A percentile compares a stretch with the other conserved stretches of the same genome.
These are phyloP conservation scores for Teratosphaeria pseudoeucalypti DNA, from an alignment of 2,329 filamentous ascomycete species.

Conservation along the genomic window DNA sequence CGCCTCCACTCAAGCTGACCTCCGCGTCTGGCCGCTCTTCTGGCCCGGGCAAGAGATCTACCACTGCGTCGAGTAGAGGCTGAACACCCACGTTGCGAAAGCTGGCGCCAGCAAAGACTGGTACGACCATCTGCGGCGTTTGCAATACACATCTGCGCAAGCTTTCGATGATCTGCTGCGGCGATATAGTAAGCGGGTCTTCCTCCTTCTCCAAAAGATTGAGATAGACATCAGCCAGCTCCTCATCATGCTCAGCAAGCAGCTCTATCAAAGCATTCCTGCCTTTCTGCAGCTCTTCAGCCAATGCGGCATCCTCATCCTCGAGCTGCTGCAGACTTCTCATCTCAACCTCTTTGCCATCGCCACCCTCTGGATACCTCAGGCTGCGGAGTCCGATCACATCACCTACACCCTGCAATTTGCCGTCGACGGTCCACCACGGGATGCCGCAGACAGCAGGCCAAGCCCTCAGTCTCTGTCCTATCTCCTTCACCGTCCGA, in stretches of 20 bases:
- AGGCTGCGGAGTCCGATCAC: slow-evolving; percentile 65
- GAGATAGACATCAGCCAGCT: slow-evolving; percentile 66
- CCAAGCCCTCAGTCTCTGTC: slow-evolving; percentile 66
- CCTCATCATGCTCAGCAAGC: slow-evolving; percentile 79
- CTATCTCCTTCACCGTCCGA: slow-evolving; percentile 76
- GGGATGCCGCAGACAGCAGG: slow-evolving; percentile 91
- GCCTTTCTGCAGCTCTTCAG: slow-evolving; percentile 62
- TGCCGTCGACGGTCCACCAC: slow-evolving; percentile 69
- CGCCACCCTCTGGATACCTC: slow-evolving; percentile 57
- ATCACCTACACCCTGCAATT: slow-evolving; percentile 76
- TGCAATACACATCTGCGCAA: slow-evolving; percentile 61
- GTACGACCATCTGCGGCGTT: slow-evolving; percentile 63
- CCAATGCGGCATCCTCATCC: slow-evolving; percentile 39
- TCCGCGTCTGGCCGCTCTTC: slow-evolving; percentile 69
- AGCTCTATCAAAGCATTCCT: slow-evolving; percentile 70
- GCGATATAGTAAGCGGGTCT: slow-evolving; percentile 57
- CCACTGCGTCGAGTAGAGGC: slow-evolving; percentile 76
- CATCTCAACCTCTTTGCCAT: slow-evolving; percentile 47
- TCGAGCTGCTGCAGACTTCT: slow-evolving; percentile 46
- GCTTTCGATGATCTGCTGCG: slow-evolving; percentile 57
- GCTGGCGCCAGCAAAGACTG: slow-evolving; percentile 83
- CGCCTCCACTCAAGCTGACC: slow-evolving; percentile 51
- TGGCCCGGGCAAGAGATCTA: slow-evolving; percentile 78
- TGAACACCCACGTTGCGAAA: slow-evolving; percentile 92
- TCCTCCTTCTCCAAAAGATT: slow-evolving; percentile 56